Base-by-base conservation (phyloP, 1,284 basidiomycete genomes). In the Porogramme epimiltina region DNA sequence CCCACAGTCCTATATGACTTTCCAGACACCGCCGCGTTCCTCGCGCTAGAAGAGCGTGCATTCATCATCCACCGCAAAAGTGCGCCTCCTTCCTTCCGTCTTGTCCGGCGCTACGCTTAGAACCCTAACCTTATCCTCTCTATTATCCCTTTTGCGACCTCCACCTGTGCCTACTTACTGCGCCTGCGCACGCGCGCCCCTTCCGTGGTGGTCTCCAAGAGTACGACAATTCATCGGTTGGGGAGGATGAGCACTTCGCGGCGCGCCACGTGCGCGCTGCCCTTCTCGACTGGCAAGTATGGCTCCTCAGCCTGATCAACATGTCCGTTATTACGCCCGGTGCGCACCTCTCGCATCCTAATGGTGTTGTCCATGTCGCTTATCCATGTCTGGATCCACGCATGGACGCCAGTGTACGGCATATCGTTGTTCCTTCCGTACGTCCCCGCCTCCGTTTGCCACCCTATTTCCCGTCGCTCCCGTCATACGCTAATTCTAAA, bases 251-350 rank as follows among this genome's bases (percentile, higher is more conserved):
- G 50, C 70, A 74, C 38, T 85, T 85, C 56, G 73, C 76, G 16
- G 52, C 73, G 47, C 70, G 78, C 2, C 82, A 87, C 61, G 60
- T 89, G 22, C 67, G 71, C 64, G 71, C 76, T 18, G 82, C 84
- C 0, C 60, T 88, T 22, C 61, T 60, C 0, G 85, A 87, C 59
- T 89, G 87, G 87, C 86, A 89, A 67, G 73, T 82, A 11, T 84
- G 78, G 73, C 45, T 82, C 3, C 79, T 82, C 47, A 77, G 82
- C n/a, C 59, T 84, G 44, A 73, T 85, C 15, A 86, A 82, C 61
- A 76, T 87, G 68, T 81, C 82, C 0, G 68, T 88, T 40, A 66
- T 84, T 41, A 74, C 67, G 2, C 84, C 86, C 33, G 62, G 85
- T 87, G 62, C 63, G 84, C 11, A 16, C 1, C n/a, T 47, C 26